These are phyloP conservation scores for Candida sithepensis DNA, from an alignment of 805 yeast genomes.

Conservation along the genomic window DNA sequence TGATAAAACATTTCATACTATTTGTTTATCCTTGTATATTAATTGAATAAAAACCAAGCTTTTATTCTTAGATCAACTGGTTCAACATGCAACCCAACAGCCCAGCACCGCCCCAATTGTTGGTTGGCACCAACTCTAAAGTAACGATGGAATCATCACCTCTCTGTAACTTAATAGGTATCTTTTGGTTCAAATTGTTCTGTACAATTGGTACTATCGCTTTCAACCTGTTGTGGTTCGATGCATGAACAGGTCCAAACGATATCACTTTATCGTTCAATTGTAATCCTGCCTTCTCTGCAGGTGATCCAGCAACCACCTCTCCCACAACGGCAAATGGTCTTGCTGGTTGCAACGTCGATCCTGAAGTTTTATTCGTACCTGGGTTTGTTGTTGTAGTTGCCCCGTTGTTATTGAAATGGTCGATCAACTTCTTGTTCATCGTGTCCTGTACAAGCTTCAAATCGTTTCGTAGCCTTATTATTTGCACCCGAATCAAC, in stretches of 20 bases:
- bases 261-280: conserved; percentile 50
- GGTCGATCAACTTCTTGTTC: conserved; percentile 42
- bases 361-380: not conserved
- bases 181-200: conserved; percentile 21
- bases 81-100: conserved; percentile 63
- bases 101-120: conserved; percentile 64
- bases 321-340: conserved; percentile 57
- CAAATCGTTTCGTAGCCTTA: conserved; percentile 69
- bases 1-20: no score
- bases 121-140: conserved; percentile 41
- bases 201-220: conserved; percentile 43
- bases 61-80: conserved; percentile 18
- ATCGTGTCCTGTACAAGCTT: conserved; percentile 43
- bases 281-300: conserved; percentile 45
- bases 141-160: conserved; percentile 14
- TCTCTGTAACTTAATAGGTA: conserved; percentile 25
- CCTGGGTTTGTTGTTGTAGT: not conserved
- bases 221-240: conserved; percentile 50
- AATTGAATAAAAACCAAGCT: no score
- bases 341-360: not conserved
- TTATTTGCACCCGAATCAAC: conserved; percentile 56
- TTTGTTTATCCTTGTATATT: not conserved
- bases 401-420: conserved; percentile 15
- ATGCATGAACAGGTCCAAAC: conserved; percentile 48
- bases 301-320: conserved; percentile 55